Conservation (phyloP, 768 basidiomycete genomes). For the Kwoniella dejecticola region DNA sequence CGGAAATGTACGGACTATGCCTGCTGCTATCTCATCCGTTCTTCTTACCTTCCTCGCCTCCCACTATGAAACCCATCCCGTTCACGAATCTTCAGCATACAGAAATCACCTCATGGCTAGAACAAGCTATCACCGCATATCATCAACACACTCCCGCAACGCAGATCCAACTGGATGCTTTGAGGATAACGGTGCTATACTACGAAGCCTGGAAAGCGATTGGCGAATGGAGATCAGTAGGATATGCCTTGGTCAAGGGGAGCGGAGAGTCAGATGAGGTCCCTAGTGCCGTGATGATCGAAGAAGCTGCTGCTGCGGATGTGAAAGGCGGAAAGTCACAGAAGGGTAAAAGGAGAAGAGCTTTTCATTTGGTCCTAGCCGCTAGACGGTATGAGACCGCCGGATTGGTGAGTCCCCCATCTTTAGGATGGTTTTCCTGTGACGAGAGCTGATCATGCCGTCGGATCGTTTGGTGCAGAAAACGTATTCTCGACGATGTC, state of each 20-base stretch:
- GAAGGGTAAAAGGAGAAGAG: slow-evolving; percentile 43
- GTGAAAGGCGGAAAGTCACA: slow-evolving; percentile 43
- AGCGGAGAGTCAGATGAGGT: slow-evolving; percentile 57
- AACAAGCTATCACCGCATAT: slow-evolving; percentile 49
- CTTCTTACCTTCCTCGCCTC: slow-evolving; percentile 45
- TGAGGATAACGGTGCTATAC: slow-evolving; percentile 55
- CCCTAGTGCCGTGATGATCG: slow-evolving; percentile 57
- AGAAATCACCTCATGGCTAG: slow-evolving; percentile 52
- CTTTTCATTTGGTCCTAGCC: slow-evolving; percentile 56
- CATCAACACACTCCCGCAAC: slow-evolving; percentile 28
- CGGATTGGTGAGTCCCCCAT: slow-evolving; percentile 52
- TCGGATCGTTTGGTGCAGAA: slow-evolving; percentile 45
- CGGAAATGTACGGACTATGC: slow-evolving; percentile 66
- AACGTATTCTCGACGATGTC: slow-evolving; percentile 56
- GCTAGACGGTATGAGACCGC: slow-evolving; percentile 57
- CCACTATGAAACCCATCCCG: slow-evolving; percentile 19
- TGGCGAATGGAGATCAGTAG: slow-evolving; percentile 47
- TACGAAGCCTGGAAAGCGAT: slow-evolving; percentile 53
- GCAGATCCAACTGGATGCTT: slow-evolving; percentile 48
- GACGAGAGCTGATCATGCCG: neutral
- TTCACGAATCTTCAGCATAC: slow-evolving; percentile 49
- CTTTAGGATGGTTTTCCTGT: neutral
- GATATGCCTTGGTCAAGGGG: slow-evolving; percentile 47
- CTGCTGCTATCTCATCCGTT: slow-evolving; percentile 58
- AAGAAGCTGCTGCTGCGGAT: slow-evolving; percentile 57